Conservation (phyloP, 169 alveolate species). For the Plasmodium gallinaceum region DNA sequence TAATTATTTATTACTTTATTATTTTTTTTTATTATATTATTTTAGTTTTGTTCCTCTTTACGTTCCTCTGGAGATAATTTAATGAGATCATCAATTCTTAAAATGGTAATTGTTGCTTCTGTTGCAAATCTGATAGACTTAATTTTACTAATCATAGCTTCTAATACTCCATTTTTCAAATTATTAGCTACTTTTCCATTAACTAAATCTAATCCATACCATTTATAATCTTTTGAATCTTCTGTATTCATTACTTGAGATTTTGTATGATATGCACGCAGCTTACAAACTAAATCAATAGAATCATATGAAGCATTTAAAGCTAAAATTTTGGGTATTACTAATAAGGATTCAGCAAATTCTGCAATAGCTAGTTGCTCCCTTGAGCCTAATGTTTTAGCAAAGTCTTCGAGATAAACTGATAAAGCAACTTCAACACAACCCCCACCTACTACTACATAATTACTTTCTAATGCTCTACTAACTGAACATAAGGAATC, state of each 20-base stretch:
- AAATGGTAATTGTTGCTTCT: slow-evolving; percentile 99
- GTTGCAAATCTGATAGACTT: slow-evolving; percentile 97
- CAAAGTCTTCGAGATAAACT: slow-evolving; percentile 96
- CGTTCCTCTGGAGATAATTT: slow-evolving; percentile 93
- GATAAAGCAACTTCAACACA: slow-evolving; percentile 99
- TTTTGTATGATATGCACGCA: slow-evolving; percentile 95
- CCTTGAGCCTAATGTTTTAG: slow-evolving; percentile 97
- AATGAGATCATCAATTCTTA: slow-evolving; percentile 98
- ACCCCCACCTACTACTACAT: slow-evolving; percentile 98
- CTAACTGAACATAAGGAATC: slow-evolving; percentile 98
- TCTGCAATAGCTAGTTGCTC: slow-evolving; percentile 99
- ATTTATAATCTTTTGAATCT: slow-evolving; percentile 79
- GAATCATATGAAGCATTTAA: slow-evolving; percentile 98
- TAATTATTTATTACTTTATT: neutral
- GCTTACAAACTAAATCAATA: slow-evolving; percentile 94
- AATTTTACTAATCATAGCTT: slow-evolving; percentile 95
- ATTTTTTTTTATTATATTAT: neutral
- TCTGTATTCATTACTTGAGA: slow-evolving; percentile 86
- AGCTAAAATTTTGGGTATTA: slow-evolving; percentile 99
- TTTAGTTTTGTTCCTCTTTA: slow-evolving; percentile 81
- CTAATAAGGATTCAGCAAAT: slow-evolving; percentile 97
- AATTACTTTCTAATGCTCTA: slow-evolving; percentile 92
- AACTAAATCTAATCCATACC: slow-evolving; percentile 96
- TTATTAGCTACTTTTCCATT: slow-evolving; percentile 96
- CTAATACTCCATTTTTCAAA: slow-evolving; percentile 96